Evolutionary conservation across 1,139 yeast species (phyloP), one percentile per base, ranked within the genome.

Genomic region (Kodamaea sp.): DNA sequence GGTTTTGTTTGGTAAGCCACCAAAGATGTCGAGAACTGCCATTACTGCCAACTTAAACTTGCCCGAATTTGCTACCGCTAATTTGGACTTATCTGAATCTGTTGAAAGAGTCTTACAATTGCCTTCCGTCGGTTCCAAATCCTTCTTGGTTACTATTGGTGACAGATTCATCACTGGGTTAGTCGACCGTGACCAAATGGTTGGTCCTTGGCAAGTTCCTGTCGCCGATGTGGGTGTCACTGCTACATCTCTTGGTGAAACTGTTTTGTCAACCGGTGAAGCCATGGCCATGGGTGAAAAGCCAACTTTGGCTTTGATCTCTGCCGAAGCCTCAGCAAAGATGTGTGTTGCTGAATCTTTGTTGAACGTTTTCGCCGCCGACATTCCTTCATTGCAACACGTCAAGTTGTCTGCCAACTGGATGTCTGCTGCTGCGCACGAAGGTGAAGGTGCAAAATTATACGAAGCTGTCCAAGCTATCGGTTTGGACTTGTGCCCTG

Each of bases 151-250:
- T 59, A 92, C 98, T 10, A 94, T 94, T 62, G 98, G 97, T 63
- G 99, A 94, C 62, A 82, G 99, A 67, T 78, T 94, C 25, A 94
- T 94, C 45, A 92, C 97, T 31, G 99, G 99, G 35, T 77, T 94
- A 52, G 86, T 92, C 46, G 97, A 95, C 56, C 83, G 98, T 60
- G 99, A 94, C 61, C 99, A 94, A 70, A 84, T 90, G 84, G 97
- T 94, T 45, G 99, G 99, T 33, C 98, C 98, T 57, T 94, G 98
- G 97, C 99, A 94, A 73, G 90, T 85, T 5, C 98, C 99, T 32
- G 98, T 94, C 22, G 94, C 98, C n/a, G 97, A 94, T 62, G 97
- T 89, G 42, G 98, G 96, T 63, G 97, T 92, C 40, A 90, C 98
- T 12, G 84, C 87, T 44, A 84, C 97, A 0, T 86, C 97, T 2